Evolutionary conservation across 768 basidiomycete species (phyloP).

Genomic region (Termitomyces sp.): DNA sequence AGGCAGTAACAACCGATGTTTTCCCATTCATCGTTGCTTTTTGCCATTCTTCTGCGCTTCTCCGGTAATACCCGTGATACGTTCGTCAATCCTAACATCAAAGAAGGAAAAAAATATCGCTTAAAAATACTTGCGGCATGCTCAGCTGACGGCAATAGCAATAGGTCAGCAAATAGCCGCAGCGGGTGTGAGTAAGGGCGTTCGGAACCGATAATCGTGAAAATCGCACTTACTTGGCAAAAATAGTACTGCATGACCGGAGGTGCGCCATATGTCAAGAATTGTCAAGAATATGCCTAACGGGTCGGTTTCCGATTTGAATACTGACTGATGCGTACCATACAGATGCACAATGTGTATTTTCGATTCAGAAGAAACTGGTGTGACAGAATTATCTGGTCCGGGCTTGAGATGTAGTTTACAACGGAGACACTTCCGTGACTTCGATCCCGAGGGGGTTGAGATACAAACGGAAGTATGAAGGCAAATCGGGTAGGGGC

Average conservation of each 20-base stretch:
- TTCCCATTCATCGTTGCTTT: not conserved
- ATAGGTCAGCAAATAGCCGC: too few species aligned
- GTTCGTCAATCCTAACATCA: not conserved
- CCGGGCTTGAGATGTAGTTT: not conserved
- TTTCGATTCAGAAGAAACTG: not conserved
- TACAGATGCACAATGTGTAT: not conserved
- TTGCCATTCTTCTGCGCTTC: not conserved
- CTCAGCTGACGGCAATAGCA: not conserved
- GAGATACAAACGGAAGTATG: not conserved
- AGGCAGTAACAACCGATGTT: not conserved
- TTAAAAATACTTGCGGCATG: not conserved
- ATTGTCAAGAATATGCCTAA: not conserved
- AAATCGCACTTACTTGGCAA: not conserved
- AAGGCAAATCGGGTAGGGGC: slow-evolving; percentile 8
- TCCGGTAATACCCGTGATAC: not conserved
- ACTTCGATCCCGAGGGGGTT: not conserved
- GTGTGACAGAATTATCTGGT: not conserved
- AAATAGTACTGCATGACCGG: not conserved
- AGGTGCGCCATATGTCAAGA: not conserved
- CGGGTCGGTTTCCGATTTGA: not conserved
- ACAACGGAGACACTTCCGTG: not conserved
- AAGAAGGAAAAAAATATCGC: not conserved
- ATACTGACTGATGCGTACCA: not conserved
- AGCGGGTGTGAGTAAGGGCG: too few species aligned
- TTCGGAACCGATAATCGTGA: not conserved